Base-by-base conservation (phyloP, 305 asterid species). In the Ilex paraguariensis region DNA sequence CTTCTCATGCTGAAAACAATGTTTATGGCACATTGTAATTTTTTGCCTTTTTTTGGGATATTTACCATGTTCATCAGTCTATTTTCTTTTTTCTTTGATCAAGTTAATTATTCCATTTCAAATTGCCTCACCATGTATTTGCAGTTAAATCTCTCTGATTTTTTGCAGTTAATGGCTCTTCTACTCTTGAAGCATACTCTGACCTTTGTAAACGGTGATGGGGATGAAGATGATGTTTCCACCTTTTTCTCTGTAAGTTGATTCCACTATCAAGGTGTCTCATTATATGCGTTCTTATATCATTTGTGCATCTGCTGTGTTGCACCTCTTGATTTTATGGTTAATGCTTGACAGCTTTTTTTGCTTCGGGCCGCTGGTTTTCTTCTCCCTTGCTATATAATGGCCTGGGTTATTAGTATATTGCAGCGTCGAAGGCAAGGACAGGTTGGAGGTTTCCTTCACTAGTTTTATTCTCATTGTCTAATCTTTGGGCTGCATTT, bases 131-230 rank as follows among this genome's bases (percentile, higher is more conserved):
- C 28, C 28, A 1, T 21, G 28, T 21, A 21, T 2, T 1, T 21
- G 28, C 28, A 21, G 28, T 21, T 21, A 21, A 21, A 21, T 21
- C 28, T 64, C 17, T 33, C 49, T 15, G 10, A 54, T 63, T 42
- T 49, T 33, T 70, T 65, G 67, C 78, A 81, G 87, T 61, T 81
- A 62, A 68, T 78, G 82, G 84, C 84, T 67, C 84, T 81, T 66
- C 68, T 81, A 44, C 79, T 81, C 53, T 60, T 81, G 72, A 78
- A 79, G 72, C 82, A 81, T 42, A 74, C 87, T 66, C 60, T 81
- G 66, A 68, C 67, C 49, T 68, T 78, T 31, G 78, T 76, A 75
- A 64, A 70, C 45, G 84, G 70, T 45, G 80, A 81, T 57, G 73
- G 74, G 14, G 82, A 81, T 21, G 87, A 81, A 1, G 82, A 75